Percentiles rank a stretch among this genome's conserved stretches.
Conservation (phyloP, 1,284 basidiomycete species). For the Ganoderma lucidum region DNA sequence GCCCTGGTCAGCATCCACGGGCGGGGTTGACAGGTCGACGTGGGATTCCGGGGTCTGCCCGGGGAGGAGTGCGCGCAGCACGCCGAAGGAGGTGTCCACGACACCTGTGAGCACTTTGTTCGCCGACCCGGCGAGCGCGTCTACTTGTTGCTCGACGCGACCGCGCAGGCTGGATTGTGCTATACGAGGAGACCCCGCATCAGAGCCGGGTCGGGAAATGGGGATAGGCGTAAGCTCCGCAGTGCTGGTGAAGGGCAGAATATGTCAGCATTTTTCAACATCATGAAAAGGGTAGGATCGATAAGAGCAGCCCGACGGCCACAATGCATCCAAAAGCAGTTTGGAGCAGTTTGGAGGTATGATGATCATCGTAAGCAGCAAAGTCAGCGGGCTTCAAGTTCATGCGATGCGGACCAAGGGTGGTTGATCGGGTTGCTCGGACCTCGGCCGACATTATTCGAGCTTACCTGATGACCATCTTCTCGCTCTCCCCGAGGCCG, state of each 20-base stretch:
- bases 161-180: conserved; percentile 66
- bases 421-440: not conserved
- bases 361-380: not conserved
- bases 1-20: conserved; percentile 37
- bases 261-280: conserved; percentile 15
- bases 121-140: conserved; percentile 83
- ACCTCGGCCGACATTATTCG: not conserved
- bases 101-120: conserved; percentile 89
- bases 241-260: conserved; percentile 52
- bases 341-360: no score
- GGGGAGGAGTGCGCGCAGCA: conserved; percentile 72
- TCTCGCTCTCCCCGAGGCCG: conserved; percentile 75
- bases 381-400: not conserved
- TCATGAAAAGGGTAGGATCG: conserved; percentile 6
- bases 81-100: conserved; percentile 85
- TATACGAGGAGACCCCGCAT: conserved; percentile 43
- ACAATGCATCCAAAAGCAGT: no score
- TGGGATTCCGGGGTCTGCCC: conserved; percentile 40
- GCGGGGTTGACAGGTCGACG: conserved; percentile 38
- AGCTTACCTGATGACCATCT: conserved; percentile 64
- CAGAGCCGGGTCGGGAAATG: conserved; percentile 47
- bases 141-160: conserved; percentile 83
- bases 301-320: not conserved
- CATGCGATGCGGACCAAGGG: not conserved
- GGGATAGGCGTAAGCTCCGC: conserved; percentile 83